Percentiles rank a stretch among this genome's conserved stretches.
These are phyloP conservation scores for Prunus dulcis DNA, from an alignment of 306 rosid species.

Conservation along the genomic window DNA sequence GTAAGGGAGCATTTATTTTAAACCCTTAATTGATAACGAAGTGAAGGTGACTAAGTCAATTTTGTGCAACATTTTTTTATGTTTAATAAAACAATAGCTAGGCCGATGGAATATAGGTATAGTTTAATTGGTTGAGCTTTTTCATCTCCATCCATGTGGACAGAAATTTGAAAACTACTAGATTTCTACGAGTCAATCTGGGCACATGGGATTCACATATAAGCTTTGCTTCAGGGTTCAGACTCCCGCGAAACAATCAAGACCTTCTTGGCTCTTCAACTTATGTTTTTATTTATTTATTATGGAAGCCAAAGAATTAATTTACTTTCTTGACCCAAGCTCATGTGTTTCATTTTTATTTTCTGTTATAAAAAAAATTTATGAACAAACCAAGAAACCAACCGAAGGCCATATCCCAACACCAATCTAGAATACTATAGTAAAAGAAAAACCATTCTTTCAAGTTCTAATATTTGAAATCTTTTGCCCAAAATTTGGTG, in stretches of 20 bases:
- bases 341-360: neutral
- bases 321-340: neutral
- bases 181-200: too few relatives aligned
- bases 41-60: neutral
- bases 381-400: neutral
- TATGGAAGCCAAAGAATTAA: too few relatives aligned
- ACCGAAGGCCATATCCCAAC: neutral
- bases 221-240: too few relatives aligned
- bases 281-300: too few relatives aligned
- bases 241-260: too few relatives aligned
- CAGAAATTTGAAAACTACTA: too few relatives aligned
- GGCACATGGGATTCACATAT: too few relatives aligned
- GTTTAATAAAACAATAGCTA: too few relatives aligned
- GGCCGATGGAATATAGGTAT: too few relatives aligned
- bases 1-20: neutral
- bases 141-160: fast-evolving
- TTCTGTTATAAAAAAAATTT: neutral
- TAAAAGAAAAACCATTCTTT: neutral
- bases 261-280: too few relatives aligned
- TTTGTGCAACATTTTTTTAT: neutral
- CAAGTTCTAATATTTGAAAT: neutral
- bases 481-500: neutral
- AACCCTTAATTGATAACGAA: neutral
- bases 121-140: fast-evolving
- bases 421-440: neutral